Conservation (phyloP, 192 early-diverging fungal species). For the Entomortierella chlamydospora region DNA sequence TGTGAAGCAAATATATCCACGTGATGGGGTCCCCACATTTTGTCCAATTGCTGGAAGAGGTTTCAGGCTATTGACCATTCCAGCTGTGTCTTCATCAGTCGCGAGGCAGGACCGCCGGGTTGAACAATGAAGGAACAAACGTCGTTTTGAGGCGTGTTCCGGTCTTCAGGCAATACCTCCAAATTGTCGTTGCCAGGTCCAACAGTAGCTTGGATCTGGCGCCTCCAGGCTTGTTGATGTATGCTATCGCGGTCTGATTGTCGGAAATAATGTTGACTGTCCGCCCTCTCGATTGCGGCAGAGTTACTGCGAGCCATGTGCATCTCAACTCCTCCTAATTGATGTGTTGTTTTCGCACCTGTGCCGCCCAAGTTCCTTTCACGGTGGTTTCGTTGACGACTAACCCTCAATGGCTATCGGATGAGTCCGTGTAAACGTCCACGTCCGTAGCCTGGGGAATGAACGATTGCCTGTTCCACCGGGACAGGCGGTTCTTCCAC, state of each 20-base stretch:
- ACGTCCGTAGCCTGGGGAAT: constrained; percentile 13
- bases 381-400: not conserved
- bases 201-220: not conserved
- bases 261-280: constrained; percentile 15
- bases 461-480: constrained; percentile 31
- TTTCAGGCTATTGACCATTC: too few relatives aligned
- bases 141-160: constrained; percentile 6
- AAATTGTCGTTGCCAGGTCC: constrained; percentile 1
- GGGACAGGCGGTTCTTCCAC: not conserved
- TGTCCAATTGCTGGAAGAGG: too few relatives aligned
- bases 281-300: not conserved
- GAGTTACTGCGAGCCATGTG: constrained; percentile 4
- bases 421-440: constrained; percentile 36
- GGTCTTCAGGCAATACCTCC: constrained; percentile 7
- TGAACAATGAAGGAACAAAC: constrained; percentile 17
- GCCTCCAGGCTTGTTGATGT: constrained; percentile 24
- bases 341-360: not conserved
- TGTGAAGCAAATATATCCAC: too few relatives aligned
- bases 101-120: constrained; percentile 34
- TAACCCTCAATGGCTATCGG: constrained; percentile 25
- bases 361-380: constrained; percentile 12
- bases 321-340: constrained; percentile 12
- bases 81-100: constrained; percentile 15
- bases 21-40: too few relatives aligned
- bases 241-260: constrained; percentile 10